These are phyloP conservation scores for Hemerocallis citrina DNA, from an alignment of 106 monocot species.

Conservation along the genomic window DNA sequence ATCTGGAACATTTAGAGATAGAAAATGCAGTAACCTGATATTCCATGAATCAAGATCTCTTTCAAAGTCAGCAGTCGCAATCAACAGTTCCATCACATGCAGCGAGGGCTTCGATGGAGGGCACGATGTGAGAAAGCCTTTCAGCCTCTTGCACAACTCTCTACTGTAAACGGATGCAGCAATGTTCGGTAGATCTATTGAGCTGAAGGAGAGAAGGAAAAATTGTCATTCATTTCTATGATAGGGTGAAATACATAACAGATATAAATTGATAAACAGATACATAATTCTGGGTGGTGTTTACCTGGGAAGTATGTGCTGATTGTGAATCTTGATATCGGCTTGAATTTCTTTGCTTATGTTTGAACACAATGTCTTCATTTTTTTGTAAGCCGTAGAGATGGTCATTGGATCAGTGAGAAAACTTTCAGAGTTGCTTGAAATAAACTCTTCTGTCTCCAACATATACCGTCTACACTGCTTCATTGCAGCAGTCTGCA, in stretches of 20 bases:
- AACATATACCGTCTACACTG: conserved; percentile 75
- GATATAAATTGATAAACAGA: background rate
- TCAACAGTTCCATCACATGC: conserved; percentile 67
- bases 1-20: background rate
- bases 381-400: conserved; percentile 81
- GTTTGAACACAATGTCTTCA: conserved; percentile 71
- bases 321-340: conserved; percentile 92
- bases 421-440: conserved; percentile 50
- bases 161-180: conserved; percentile 67
- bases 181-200: conserved; percentile 90
- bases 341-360: conserved; percentile 75
- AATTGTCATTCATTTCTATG: background rate
- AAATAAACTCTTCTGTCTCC: conserved; percentile 83
- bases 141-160: conserved; percentile 59
- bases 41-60: conserved; percentile 86
- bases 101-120: conserved; percentile 72
- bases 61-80: conserved; percentile 82
- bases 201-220: conserved; percentile 31
- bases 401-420: conserved; percentile 60
- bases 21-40: conserved; percentile 44
- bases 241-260: background rate
- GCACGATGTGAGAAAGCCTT: conserved; percentile 59
- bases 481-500: conserved; percentile 68
- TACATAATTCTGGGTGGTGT: background rate
- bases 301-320: conserved; percentile 86